Evolutionary conservation across 495 filamentous ascomycete genomes (phyloP).

Genomic region (Hypoxylon fuscum): DNA sequence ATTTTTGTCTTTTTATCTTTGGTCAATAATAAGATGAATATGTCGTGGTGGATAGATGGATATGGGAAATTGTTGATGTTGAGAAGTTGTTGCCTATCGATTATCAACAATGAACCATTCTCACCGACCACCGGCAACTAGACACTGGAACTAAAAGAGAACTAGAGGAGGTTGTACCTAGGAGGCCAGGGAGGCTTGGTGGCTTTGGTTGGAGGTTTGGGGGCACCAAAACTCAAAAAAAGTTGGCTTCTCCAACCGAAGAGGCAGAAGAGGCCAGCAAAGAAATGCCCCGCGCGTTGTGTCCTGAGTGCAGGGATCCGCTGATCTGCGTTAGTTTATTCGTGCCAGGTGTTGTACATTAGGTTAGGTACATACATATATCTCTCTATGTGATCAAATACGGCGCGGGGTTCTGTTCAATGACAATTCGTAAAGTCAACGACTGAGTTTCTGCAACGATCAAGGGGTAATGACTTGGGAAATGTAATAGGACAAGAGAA

Average conservation of each 20-base stretch:
- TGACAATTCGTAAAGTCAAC: neutral
- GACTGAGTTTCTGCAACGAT: neutral
- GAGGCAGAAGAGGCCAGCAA: conserved; percentile 15
- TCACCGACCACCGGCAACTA: conserved; percentile 27
- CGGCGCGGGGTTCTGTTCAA: neutral
- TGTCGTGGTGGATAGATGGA: conserved; percentile 11
- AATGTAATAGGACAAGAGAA: neutral
- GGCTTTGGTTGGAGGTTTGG: conserved; percentile 8
- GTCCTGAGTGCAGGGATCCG: conserved; percentile 28
- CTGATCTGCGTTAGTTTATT: conserved; percentile 37
- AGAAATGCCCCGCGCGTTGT: conserved; percentile 26
- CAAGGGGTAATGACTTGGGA: neutral
- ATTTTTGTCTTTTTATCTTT: too few species aligned
- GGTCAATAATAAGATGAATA: neutral
- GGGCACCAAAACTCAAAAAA: neutral
- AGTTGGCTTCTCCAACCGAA: conserved; percentile 24
- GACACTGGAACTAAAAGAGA: too few species aligned
- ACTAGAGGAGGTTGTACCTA: too few species aligned
- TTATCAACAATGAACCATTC: conserved; percentile 8
- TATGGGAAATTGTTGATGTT: neutral
- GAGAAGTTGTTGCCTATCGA: conserved; percentile 12
- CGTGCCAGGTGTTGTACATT: conserved; percentile 38
- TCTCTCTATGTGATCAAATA: conserved; percentile 1
- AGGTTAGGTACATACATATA: conserved; percentile 13
- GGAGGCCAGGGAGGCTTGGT: conserved; percentile 16